Conservation (phyloP, 192 early-diverging fungal species). For the Bifiguratus adelaidae region DNA sequence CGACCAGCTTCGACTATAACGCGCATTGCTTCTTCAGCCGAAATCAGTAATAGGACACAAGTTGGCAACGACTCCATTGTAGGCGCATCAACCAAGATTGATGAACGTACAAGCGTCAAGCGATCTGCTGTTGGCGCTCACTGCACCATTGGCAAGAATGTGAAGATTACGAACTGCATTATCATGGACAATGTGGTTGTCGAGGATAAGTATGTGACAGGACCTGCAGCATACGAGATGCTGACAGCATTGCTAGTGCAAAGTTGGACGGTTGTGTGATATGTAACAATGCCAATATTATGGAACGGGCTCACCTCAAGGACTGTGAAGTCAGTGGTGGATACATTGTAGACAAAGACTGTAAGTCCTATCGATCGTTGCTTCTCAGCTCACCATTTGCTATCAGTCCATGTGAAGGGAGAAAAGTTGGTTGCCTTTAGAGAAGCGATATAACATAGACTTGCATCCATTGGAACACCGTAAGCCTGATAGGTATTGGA, state of each 20-base stretch:
- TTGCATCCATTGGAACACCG: no score
- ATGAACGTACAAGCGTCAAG: constrained; percentile 87
- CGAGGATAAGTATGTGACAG: constrained; percentile 60
- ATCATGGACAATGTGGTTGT: constrained; percentile 93
- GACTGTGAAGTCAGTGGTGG: constrained; percentile 79
- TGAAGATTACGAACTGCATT: constrained; percentile 92
- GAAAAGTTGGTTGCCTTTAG: constrained; percentile 19
- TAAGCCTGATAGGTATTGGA: no score
- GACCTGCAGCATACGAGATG: not conserved
- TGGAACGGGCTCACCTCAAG: constrained; percentile 65
- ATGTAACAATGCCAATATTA: constrained; percentile 70
- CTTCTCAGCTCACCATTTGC: not conserved
- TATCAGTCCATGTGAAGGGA: constrained; percentile 17
- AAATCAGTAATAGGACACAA: constrained; percentile 55
- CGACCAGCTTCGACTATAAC: constrained; percentile 30
- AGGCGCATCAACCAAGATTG: constrained; percentile 82
- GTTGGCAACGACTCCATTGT: constrained; percentile 87
- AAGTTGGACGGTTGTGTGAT: constrained; percentile 83
- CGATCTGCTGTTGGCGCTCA: constrained; percentile 90
- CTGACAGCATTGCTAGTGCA: constrained; percentile 37
- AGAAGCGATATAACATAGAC: constrained; percentile 9
- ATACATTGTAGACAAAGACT: constrained; percentile 54
- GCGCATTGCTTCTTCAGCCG: constrained; percentile 58
- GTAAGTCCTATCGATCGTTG: constrained; percentile 21
- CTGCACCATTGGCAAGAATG: constrained; percentile 90